Evolutionary conservation across 805 yeast genomes (phyloP), one percentile per base, ranked within the genome.

Genomic region (Schwanniomyces pseudopolymorphus): DNA sequence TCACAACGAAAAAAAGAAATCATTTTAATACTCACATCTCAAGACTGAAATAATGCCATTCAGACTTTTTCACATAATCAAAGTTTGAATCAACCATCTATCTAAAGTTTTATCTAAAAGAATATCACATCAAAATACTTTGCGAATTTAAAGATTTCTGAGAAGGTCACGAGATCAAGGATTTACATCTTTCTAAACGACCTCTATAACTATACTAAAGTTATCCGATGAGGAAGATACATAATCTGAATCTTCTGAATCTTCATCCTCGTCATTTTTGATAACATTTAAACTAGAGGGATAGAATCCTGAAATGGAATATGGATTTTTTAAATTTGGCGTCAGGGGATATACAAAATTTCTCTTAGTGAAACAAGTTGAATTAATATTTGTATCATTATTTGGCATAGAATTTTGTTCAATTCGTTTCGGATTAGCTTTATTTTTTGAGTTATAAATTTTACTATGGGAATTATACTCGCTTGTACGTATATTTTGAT

Each of bases 21-120:
- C 14, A 3, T 8, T 13, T 33, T 14, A 24, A 25, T n/a, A 60
- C 66, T 25, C 52, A 61, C 66, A 63, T 17, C 45, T 52, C 52
- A 22, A 62, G 40, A 20, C 50, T 51, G 36, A 63, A 50, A 41
- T 60, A 63, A 43, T 54, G 50, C 68, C 67, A 63, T 20, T 50
- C 59, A 14, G 46, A 24, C 31, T 40, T 27, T 28, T 20, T 45
- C 20, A 43, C 27, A 16, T 39, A 13, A 31, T 11, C 16, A 14
- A 17, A 9, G 17, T 21, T 16, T 14, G 19, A 6, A 7, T 31
- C 20, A 31, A 7, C 20, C 35, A 31, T 31, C 4, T 31, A 14
- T 7, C 6, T 4, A 7, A 14, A 14, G 16, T 14, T 9, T 9
- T 16, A 14, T 17, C 6, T 31, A 7, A 31, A 31, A 17, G 16